phyloP scores from a whole-genome alignment of 108 stramenopile genomes.

The Asterionellopsis glacialis region DNA sequence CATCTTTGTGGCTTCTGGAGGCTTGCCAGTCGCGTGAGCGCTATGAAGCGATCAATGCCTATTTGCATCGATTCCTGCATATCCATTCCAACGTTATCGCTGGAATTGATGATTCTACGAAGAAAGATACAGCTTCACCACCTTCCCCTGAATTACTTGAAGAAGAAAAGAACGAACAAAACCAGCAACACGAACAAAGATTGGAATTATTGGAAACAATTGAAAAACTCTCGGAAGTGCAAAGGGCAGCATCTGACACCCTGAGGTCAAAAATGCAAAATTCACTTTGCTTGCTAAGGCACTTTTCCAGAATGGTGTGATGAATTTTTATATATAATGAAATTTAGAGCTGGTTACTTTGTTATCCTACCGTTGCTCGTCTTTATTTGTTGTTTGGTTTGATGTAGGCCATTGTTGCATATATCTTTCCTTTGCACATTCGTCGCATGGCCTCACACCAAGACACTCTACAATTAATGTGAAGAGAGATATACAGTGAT shows the following conservation, averaged over 20 bases:
- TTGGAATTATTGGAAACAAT: constrained; percentile 43
- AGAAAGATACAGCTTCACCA: constrained; percentile 1
- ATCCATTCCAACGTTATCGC: constrained; percentile 65
- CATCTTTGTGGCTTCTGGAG: constrained; percentile 70
- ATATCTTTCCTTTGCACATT: no score
- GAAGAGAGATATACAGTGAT: no score
- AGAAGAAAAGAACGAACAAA: constrained; percentile 14
- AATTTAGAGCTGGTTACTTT: no score
- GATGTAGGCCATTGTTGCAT: no score
- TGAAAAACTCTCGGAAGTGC: constrained; percentile 35
- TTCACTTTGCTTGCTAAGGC: constrained; percentile 67
- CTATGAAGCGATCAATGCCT: constrained; percentile 85
- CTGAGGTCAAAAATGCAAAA: constrained; percentile 75
- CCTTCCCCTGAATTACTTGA: background rate
- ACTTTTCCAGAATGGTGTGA: constrained; percentile 83
- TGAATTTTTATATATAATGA: background rate
- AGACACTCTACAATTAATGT: no score
- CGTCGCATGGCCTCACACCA: no score
- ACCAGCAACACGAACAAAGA: constrained; percentile 25
- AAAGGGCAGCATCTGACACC: constrained; percentile 42
- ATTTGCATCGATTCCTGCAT: constrained; percentile 79
- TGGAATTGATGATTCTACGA: constrained; percentile 39
- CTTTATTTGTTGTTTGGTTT: no score
- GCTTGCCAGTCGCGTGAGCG: constrained; percentile 64
- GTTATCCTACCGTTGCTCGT: no score